Conservation (phyloP, 2,329 filamentous ascomycete genomes). For the Fusarium tanahbumbuense region DNA sequence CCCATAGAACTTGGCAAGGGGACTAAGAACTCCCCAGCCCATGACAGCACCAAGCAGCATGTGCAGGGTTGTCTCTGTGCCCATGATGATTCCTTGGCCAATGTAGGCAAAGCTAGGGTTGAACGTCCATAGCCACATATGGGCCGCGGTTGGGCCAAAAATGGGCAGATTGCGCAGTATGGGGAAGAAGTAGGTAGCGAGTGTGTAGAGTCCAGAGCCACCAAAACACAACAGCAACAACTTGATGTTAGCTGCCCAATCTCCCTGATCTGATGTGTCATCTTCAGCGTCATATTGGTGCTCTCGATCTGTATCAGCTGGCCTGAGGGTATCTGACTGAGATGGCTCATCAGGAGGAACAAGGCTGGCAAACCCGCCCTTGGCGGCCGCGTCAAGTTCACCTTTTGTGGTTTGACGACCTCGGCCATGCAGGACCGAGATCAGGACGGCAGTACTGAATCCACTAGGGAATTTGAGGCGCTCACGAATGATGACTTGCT, state of each 20-base stretch:
- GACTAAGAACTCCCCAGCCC: conserved; percentile 92
- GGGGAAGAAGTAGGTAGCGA: conserved; percentile 91
- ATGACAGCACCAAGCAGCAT: conserved; percentile 92
- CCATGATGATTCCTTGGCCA: conserved; percentile 99
- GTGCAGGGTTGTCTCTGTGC: conserved; percentile 90
- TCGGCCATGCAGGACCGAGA: conserved; percentile 84
- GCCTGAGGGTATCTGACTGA: conserved; percentile 42
- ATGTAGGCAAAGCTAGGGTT: conserved; percentile 98
- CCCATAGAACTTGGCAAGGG: conserved; percentile 82
- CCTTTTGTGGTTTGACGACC: conserved; percentile 50
- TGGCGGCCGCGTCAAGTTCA: conserved; percentile 51
- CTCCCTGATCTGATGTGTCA: conserved; percentile 33
- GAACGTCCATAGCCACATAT: conserved; percentile 91
- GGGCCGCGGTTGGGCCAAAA: conserved; percentile 79
- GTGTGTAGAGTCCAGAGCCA: conserved; percentile 74
- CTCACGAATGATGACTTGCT: conserved; percentile 92
- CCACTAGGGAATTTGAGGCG: conserved; percentile 94
- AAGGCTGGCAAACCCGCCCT: conserved; percentile 58
- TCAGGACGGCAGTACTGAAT: conserved; percentile 94
- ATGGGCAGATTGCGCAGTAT: conserved; percentile 86
- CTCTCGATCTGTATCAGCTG: conserved; percentile 43
- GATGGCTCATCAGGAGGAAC: conserved; percentile 49
- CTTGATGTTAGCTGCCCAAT: conserved; percentile 62
- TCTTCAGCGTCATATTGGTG: conserved; percentile 50
- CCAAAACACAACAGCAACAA: conserved; percentile 68